Percentiles rank a stretch among this genome's conserved stretches.
Evolutionary conservation across 129 eudicot genomes (phyloP).

Genomic region (Tanacetum coccineum): DNA sequence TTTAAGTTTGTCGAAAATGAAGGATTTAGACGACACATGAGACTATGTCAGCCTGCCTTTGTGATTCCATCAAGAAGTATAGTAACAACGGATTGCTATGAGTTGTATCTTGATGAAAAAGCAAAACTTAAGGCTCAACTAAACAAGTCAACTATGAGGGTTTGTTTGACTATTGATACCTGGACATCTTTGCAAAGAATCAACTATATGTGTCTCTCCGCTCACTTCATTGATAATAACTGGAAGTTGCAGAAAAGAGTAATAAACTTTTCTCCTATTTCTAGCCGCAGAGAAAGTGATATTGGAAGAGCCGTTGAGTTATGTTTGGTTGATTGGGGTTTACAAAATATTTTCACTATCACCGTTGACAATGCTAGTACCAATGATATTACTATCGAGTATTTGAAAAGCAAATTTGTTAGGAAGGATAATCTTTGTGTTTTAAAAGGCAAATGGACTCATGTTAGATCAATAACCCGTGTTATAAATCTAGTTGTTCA

Average conservation of each 20-base stretch:
- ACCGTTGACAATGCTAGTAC: constrained; percentile 29
- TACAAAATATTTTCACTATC: constrained; percentile 24
- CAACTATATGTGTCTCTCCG: constrained; percentile 4
- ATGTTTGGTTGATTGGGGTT: constrained; percentile 26
- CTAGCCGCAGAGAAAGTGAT: constrained; percentile 13
- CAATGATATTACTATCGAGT: constrained; percentile 15
- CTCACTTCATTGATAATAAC: constrained; percentile 30
- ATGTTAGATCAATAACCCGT: constrained; percentile 1
- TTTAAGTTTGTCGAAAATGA: constrained; percentile 1
- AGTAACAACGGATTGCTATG: neutral
- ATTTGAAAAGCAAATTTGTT: neutral
- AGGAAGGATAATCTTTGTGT: constrained; percentile 3
- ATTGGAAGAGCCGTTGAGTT: constrained; percentile 19
- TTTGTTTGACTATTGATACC: constrained; percentile 3
- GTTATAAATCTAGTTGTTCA: constrained; percentile 19
- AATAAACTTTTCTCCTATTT: constrained; percentile 23
- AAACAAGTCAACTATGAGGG: neutral
- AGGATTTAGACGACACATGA: constrained; percentile 1
- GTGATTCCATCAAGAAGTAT: constrained; percentile 9
- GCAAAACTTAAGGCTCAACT: constrained; percentile 12
- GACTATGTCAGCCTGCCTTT: constrained; percentile 4
- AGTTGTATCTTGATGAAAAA: constrained; percentile 8
- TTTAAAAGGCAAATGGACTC: constrained; percentile 14
- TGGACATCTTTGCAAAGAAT: constrained; percentile 1
- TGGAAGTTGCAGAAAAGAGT: constrained; percentile 32